Conservation (phyloP, 75 land plant genomes). For the Chamaecyparis obtusa region DNA sequence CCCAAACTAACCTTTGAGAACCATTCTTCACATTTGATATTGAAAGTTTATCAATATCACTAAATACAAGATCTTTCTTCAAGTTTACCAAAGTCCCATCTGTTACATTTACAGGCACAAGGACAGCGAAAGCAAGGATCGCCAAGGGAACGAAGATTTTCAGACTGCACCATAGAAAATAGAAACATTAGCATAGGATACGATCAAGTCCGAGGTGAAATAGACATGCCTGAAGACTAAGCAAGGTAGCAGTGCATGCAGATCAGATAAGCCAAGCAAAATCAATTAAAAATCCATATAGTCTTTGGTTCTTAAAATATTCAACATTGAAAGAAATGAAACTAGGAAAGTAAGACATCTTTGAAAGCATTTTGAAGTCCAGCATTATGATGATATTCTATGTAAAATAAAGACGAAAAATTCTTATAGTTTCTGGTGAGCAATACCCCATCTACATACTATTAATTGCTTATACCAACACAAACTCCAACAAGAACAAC, state of each 20-base stretch:
- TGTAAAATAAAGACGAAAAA: not conserved
- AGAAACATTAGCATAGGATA: not conserved
- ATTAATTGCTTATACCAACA: not conserved
- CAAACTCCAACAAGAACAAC: not conserved
- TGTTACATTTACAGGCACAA: constrained; percentile 86
- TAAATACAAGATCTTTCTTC: constrained; percentile 12
- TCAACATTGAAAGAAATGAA: not conserved
- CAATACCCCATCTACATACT: not conserved
- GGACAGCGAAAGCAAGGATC: constrained; percentile 49
- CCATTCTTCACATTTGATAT: constrained; percentile 44
- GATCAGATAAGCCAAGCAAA: not conserved
- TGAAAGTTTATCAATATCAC: constrained; percentile 55
- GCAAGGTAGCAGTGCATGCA: not conserved
- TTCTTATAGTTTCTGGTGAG: not conserved
- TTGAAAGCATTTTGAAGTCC: not conserved
- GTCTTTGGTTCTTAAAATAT: not conserved
- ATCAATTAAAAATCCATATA: not conserved
- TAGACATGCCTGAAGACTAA: not conserved
- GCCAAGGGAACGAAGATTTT: constrained; percentile 87
- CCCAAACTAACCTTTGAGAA: constrained; percentile 51
- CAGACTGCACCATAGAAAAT: constrained; percentile 49
- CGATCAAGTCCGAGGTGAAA: not conserved
- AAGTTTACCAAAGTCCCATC: constrained; percentile 31
- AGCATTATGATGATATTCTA: not conserved
- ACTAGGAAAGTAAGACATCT: not conserved